Conservation (phyloP, 768 basidiomycete genomes). For the Fomitopsis pulvina region DNA sequence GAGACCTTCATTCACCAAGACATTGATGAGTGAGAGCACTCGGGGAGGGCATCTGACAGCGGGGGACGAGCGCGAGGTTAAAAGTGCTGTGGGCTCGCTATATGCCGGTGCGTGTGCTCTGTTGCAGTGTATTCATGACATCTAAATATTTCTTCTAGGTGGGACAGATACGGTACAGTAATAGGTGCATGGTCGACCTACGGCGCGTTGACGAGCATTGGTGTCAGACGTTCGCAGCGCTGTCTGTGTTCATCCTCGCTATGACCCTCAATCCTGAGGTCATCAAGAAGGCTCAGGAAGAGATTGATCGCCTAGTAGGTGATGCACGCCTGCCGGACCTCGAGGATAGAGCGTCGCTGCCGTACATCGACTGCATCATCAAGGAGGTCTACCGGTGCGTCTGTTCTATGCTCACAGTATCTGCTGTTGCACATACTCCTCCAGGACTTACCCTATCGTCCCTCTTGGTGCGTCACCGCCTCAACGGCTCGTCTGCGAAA, state of each 20-base stretch:
- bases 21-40: constrained; percentile 9
- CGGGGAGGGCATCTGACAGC: constrained; percentile 1
- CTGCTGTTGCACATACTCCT: constrained; percentile 1
- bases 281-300: constrained; percentile 33
- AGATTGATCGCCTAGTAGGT: constrained; percentile 37
- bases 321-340: constrained; percentile 31
- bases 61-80: not conserved
- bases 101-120: too few relatives aligned
- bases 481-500: not conserved
- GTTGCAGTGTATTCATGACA: constrained; percentile 5
- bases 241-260: constrained; percentile 35
- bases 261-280: constrained; percentile 34
- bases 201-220: not conserved
- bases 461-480: not conserved
- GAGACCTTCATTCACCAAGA: constrained; percentile 12
- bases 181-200: not conserved
- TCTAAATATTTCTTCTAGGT: constrained; percentile 5
- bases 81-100: constrained; percentile 1
- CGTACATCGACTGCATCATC: constrained; percentile 34
- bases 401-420: too few relatives aligned
- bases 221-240: constrained; percentile 31
- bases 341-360: constrained; percentile 32
- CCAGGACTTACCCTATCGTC: constrained; percentile 8
- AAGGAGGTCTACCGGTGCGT: constrained; percentile 27
- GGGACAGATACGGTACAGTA: constrained; percentile 14